Evolutionary conservation across 78 protist species (phyloP).

Genomic region (Mantamonas sphyraenae): DNA sequence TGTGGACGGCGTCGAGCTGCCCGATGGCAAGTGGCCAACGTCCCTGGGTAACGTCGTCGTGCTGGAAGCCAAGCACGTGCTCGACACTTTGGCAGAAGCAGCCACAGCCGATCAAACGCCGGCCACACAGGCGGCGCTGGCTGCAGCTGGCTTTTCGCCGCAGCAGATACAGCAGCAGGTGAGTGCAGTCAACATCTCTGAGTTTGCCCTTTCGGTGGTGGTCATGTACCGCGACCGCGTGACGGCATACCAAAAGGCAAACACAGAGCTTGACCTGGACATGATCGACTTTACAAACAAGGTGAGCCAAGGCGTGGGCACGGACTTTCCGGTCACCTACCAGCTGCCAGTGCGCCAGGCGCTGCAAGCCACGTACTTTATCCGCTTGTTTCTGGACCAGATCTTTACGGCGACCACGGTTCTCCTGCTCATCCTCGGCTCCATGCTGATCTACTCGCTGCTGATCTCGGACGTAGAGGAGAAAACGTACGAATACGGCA

Average conservation of each 20-base stretch:
- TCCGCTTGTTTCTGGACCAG: slow-evolving; percentile 28
- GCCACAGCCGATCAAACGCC: background rate
- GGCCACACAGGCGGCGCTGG: background rate
- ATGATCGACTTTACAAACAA: slow-evolving; percentile 42
- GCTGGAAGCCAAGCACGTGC: slow-evolving; percentile 29
- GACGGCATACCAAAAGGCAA: slow-evolving; percentile 23
- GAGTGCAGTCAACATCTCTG: background rate
- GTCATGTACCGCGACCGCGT: slow-evolving; percentile 29
- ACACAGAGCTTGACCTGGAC: slow-evolving; percentile 17
- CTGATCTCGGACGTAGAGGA: slow-evolving; percentile 73
- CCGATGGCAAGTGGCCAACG: slow-evolving; percentile 64
- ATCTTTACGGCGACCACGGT: slow-evolving; percentile 11
- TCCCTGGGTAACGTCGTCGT: slow-evolving; percentile 60
- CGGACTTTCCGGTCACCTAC: background rate
- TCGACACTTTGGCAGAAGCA: background rate
- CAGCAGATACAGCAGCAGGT: too few relatives aligned
- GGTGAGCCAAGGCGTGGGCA: slow-evolving; percentile 18
- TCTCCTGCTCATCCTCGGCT: slow-evolving; percentile 51
- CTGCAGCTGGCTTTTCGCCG: too few relatives aligned
- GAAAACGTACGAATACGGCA: slow-evolving; percentile 83
- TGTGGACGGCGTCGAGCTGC: slow-evolving; percentile 28
- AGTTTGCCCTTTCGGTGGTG: slow-evolving; percentile 35
- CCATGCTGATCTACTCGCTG: slow-evolving; percentile 71
- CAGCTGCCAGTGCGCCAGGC: background rate
- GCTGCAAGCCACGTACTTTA: background rate